Evolutionary conservation across 495 filamentous ascomycete genomes (phyloP), one percentile per base, ranked within the genome.

Genomic region (Physcia stellaris): DNA sequence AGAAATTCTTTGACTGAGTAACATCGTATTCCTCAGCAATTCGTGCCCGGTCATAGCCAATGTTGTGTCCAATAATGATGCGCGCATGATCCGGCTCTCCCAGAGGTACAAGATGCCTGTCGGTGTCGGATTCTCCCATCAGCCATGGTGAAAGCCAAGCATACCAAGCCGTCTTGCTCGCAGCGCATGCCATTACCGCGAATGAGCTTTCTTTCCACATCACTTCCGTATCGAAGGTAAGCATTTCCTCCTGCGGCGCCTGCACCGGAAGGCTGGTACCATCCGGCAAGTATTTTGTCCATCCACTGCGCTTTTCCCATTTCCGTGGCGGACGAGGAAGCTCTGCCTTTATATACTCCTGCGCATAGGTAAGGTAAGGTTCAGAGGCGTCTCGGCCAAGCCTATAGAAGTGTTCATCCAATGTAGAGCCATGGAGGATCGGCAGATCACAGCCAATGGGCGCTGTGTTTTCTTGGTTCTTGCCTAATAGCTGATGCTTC

Each of bases 71-170:
- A 22, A 95, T 73, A 21, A 99, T 70, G 19, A 96, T 74, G 17
- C 85, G 71, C 5, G 76, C 64, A 45, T 70, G 59, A 4, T 57
- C 64, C 12, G 79, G 67, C 49, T 92, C 73, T 3, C 90, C 90
- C 21, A 99, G 55, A 0, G 90, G 86, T 32, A 99, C 74, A 24
- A 99, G 59, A 35, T 99, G 90, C 26, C 70, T 62, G 47, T 83
- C 66, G 18, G 70, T 72, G n/a, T 81, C 66, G 4, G 78, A 75
- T 59, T 94, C 83, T 13, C 75, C 83, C 6, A 99, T 57, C 17
- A 99, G 62, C 90, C 90, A 99, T 0, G 90, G 90, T 16, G 87
- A 95, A 36, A 99, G 57, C 90, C 90, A 99, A 2, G 81, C 83
- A 62, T 96, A 99, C 90, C 90, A 99, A 17, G 82, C 75, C 11